Evolutionary conservation across 2,329 filamentous ascomycete species (phyloP), one percentile per base, ranked within the genome.

Genomic region (Penicillium frequentans): DNA sequence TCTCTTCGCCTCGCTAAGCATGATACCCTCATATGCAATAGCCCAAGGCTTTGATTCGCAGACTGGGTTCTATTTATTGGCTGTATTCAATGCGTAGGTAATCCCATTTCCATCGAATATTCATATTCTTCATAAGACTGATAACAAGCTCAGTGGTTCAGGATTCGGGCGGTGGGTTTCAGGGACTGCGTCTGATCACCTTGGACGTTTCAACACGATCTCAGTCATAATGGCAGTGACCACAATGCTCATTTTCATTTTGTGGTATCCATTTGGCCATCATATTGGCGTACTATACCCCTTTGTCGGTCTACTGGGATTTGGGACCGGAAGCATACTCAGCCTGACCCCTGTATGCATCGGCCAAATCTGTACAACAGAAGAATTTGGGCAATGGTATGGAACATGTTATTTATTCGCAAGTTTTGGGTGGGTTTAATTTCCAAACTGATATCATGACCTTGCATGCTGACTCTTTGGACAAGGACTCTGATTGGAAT

Each of bases 181-280:
- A 6, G 52, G 52, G 21, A 31, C 37, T 10, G 29, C 26, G 14
- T 54, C 43, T 14, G 52, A 54, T 54, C 43, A 46, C 24, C 26
- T 54, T 5, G 52, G 52, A 27, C 52, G 52, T 3, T 54, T 54
- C 33, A 54, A 54, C 29, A 54, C 44, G 10, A 35, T 54, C 27
- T 13, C 43, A 16, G 19, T 23, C 4, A 46, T 54, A 27, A 54
- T 54, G 31, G 43, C 44, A 21, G 29, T 29, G 10, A 54, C 52
- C 21, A 46, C 52, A 13, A 23, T 47, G 1, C 37, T 54, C 10
- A 54, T 54, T n/a, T 54, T 45, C 7, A 27, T 46, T 19, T 13
- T 54, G 19, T 54, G 52, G 52, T 54, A 54, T 42, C 52, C 52
- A n/a, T 54, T 54, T 39, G 52, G 52, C 5, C 23, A 54, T 14